Percentiles rank a stretch among this genome's conserved stretches.
Evolutionary conservation across 2,329 filamentous ascomycete genomes (phyloP).

Genomic region (Aspergillus pseudotamarii): DNA sequence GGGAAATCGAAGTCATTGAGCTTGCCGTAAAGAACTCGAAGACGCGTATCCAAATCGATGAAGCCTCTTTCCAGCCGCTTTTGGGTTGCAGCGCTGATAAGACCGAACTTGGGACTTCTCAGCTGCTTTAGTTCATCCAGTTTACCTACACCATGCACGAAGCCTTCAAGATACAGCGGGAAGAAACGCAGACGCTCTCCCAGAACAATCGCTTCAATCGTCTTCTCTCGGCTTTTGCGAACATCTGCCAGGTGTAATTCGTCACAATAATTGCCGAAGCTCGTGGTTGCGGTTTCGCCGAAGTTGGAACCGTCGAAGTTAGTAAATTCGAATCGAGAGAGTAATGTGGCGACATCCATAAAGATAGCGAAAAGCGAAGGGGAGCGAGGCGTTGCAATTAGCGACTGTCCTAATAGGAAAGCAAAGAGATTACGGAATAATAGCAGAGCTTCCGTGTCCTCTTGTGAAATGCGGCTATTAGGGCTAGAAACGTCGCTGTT

Average conservation of each 20-base stretch:
- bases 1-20: slow-evolving; percentile 92
- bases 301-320: slow-evolving; percentile 66
- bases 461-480: slow-evolving; percentile 36
- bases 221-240: slow-evolving; percentile 80
- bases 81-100: slow-evolving; percentile 71
- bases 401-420: slow-evolving; percentile 63
- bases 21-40: slow-evolving; percentile 69
- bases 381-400: slow-evolving; percentile 60
- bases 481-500: slow-evolving; percentile 51
- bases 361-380: slow-evolving; percentile 63
- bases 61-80: slow-evolving; percentile 81
- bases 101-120: slow-evolving; percentile 67
- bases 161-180: slow-evolving; percentile 85
- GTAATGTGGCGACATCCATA: slow-evolving; percentile 60
- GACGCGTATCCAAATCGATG: slow-evolving; percentile 74
- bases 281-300: slow-evolving; percentile 60
- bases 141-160: slow-evolving; percentile 87
- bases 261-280: slow-evolving; percentile 66
- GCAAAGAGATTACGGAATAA: slow-evolving; percentile 66
- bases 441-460: slow-evolving; percentile 61
- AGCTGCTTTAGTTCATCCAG: slow-evolving; percentile 72
- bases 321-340: slow-evolving; percentile 62
- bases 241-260: slow-evolving; percentile 79
- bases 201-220: slow-evolving; percentile 83
- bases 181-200: slow-evolving; percentile 83